Evolutionary conservation across 208 protist species (phyloP), one percentile per base, ranked within the genome.

Genomic region (Acanthamoeba healyi): DNA sequence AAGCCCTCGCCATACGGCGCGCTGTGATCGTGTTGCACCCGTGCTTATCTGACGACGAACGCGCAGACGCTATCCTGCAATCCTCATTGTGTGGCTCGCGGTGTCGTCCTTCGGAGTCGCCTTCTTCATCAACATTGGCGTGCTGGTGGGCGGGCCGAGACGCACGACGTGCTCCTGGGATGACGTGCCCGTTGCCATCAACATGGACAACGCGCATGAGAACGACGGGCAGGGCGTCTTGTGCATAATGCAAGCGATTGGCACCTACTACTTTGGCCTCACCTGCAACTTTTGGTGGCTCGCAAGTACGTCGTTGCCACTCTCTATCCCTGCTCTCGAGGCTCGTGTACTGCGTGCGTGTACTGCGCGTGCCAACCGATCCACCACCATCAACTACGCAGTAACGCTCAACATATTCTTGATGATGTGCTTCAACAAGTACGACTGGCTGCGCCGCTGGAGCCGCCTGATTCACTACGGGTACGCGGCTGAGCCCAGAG

Each of bases 221-320:
- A 84, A 84, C 46, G 22, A 38, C 26, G 74, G 74, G 10, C 74
- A 84, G 46, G 74, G 74, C 38, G 74, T 84, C 14, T 22, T 84
- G 74, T 84, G 74, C 74, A 84, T 84, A 40, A 84, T 84, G 22
- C 74, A 84, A 29, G 74, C 74, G 42, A 84, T 84, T 44, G 74
- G 74, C 46, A 29, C 38, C n/a, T 84, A 84, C 74, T 84, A 84
- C 74, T 84, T 84, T 22, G 74, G 74, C n/a, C 74, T 84, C 29
- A 38, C 74, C 42, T 58, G 42, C 29, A 84, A 84, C 44, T 38
- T 36, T 26, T 84, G 74, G 74, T 84, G 74, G 74, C 44, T 84
- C 42, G 42, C 44, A 2, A 49, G 70, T 79, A 84, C 42, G 74
- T 56, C 1, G n/a, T 24, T 36, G 3, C 12, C 34, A 51, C 24